These are phyloP conservation scores for Larix kaempferi DNA, from an alignment of 75 land plant genomes.

Conservation along the genomic window DNA sequence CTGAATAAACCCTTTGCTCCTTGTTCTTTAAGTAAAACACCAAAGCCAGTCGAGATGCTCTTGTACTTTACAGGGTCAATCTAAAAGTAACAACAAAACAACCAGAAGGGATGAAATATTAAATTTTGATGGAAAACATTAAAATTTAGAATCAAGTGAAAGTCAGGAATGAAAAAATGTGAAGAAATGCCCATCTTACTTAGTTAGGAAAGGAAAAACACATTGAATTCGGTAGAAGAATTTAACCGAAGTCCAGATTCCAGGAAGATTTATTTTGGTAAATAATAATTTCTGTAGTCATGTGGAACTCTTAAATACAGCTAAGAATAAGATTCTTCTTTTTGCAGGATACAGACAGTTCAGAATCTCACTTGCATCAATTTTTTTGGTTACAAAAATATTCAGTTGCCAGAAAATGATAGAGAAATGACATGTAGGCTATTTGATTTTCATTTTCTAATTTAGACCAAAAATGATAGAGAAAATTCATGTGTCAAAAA, in stretches of 20 bases:
- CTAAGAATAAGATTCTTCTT: background rate
- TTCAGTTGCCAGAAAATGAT: no score
- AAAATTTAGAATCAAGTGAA: no score
- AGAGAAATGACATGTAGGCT: no score
- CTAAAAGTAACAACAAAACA: conserved; percentile 17
- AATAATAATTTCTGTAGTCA: background rate
- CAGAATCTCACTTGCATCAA: background rate
- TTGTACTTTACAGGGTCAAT: conserved; percentile 90
- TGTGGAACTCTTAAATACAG: background rate
- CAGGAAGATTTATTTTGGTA: background rate
- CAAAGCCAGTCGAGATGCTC: conserved; percentile 65
- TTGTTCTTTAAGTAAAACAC: conserved; percentile 61
- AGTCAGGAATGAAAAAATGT: no score
- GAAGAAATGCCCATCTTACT: no score
- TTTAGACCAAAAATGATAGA: no score
- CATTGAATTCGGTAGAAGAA: background rate
- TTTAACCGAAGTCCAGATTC: background rate
- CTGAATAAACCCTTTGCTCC: conserved; percentile 72
- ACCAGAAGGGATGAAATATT: background rate
- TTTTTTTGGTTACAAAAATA: background rate
- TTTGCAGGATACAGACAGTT: background rate
- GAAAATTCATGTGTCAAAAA: no score
- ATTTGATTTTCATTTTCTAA: no score
- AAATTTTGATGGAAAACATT: background rate
- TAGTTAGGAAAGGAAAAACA: no score